These are phyloP conservation scores for Neobulgaria alba DNA, from an alignment of 2,329 filamentous ascomycete genomes.

Conservation along the genomic window DNA sequence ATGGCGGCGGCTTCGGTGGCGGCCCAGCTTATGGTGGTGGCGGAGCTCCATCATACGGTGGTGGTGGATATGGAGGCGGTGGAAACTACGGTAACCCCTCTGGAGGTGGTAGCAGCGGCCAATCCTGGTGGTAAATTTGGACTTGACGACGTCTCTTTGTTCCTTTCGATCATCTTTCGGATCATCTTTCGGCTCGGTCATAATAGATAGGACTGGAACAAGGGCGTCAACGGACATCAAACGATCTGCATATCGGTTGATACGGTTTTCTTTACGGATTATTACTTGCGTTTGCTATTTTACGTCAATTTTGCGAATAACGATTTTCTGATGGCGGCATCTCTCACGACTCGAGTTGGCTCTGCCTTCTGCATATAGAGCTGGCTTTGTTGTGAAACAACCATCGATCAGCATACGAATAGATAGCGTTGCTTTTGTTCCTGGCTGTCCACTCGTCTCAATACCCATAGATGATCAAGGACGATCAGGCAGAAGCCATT, in stretches of 20 bases:
- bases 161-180: slow-evolving; percentile 13
- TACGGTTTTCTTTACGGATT: slow-evolving; percentile 14
- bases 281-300: slow-evolving; percentile 16
- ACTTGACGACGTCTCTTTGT: slow-evolving; percentile 15
- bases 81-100: slow-evolving; percentile 31
- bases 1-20: slow-evolving; percentile 44
- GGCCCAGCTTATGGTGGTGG: slow-evolving; percentile 44
- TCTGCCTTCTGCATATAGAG: slow-evolving; percentile 21
- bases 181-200: slow-evolving; percentile 12
- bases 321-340: slow-evolving; percentile 27
- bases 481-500: slow-evolving; percentile 26
- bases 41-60: slow-evolving; percentile 36
- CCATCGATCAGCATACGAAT: slow-evolving; percentile 30
- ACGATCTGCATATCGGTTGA: slow-evolving; percentile 15
- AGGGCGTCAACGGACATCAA: slow-evolving; percentile 23
- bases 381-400: slow-evolving; percentile 20
- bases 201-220: slow-evolving; percentile 20
- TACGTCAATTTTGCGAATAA: slow-evolving; percentile 19
- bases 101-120: slow-evolving; percentile 33
- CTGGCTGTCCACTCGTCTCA: slow-evolving; percentile 24
- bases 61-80: slow-evolving; percentile 44
- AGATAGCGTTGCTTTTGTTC: slow-evolving; percentile 32
- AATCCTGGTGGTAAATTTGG: slow-evolving; percentile 45
- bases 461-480: slow-evolving; percentile 29
- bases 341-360: slow-evolving; percentile 21